Evolutionary conservation across 345 rosid species (phyloP), one percentile per base, ranked within the genome.

Genomic region (Zanthoxylum bungeanum): DNA sequence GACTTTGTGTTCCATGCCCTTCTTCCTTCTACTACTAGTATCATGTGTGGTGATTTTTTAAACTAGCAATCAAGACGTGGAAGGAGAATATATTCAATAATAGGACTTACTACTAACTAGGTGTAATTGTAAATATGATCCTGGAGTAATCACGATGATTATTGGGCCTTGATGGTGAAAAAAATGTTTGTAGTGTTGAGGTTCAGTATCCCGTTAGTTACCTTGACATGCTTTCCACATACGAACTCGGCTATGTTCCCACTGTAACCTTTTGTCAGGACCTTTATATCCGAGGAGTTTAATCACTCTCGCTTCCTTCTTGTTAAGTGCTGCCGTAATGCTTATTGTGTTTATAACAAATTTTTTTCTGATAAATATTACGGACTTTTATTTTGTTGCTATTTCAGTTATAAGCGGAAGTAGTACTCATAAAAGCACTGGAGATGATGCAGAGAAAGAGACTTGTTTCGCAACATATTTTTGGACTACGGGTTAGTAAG

Each of bases 321-420:
- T 33, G 40, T 52, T 33, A 39, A 44, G 24, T 11, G 51, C 21
- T 1, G n/a, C 3, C 25, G 17, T 37, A 11, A 9, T 37, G 6
- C 5, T 64, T 16, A 30, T 47, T n/a, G 3, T 31, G 47, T 5
- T n/a, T 8, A 36, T 30, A 36, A 46, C 62, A 27, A 39, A 36
- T 56, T 19, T n/a, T 37, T 2, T 4, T 7, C n/a, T 24, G 19
- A 62, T 5, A 31, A 44, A 57, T 70, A 50, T 17, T 56, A 27
- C n/a, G n/a, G n/a, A n/a, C n/a, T n/a, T n/a, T 49, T 16, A 7
- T 39, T 40, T 17, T 1, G 12, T 33, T 70, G 42, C 14, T 56
- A 57, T 60, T 79, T 28, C 78, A 83, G 86, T 64, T 83, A 83
- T 67, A 83, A 80, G 75, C 80, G 84, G 39, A 83, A 57, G 75